These are phyloP conservation scores for Vachellia pachyceras DNA, from an alignment of 306 rosid species.

Conservation along the genomic window DNA sequence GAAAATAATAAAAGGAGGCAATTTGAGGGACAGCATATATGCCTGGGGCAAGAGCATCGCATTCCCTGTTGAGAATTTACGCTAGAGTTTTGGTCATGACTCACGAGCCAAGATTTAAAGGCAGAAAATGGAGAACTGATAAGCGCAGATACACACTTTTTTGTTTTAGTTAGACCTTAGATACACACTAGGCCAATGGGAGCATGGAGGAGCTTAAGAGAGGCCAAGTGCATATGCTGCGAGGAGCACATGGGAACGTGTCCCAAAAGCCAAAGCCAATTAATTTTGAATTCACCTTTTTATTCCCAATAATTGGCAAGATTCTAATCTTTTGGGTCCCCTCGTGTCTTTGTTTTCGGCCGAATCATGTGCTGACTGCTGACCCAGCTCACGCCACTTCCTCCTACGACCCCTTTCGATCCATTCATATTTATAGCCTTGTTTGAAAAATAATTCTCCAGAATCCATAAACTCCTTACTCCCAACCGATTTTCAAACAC, in stretches of 20 bases:
- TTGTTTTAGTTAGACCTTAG: neutral
- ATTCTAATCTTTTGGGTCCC: slow-evolving; percentile 23
- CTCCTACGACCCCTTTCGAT: slow-evolving; percentile 41
- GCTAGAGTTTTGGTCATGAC: neutral
- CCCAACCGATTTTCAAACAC: too few species aligned
- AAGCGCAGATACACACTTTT: neutral
- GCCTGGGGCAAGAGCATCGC: neutral
- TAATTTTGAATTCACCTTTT: slow-evolving; percentile 16
- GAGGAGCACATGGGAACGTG: slow-evolving; percentile 49
- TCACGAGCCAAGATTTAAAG: neutral
- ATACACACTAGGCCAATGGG: neutral
- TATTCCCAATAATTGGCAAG: slow-evolving; percentile 43
- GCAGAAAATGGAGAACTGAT: neutral
- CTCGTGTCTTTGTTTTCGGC: slow-evolving; percentile 14
- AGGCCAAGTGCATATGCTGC: neutral
- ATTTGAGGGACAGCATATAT: neutral
- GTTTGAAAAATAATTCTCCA: too few species aligned
- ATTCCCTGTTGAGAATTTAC: neutral
- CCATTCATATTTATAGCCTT: neutral
- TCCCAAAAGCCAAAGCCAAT: slow-evolving; percentile 37
- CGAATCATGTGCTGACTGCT: slow-evolving; percentile 55
- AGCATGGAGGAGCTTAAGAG: too few species aligned
- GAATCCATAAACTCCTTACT: too few species aligned
- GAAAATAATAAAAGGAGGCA: neutral
- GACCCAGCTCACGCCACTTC: slow-evolving; percentile 52